Conservation (phyloP, 108 stramenopile species). For the Licmophora abbreviata region DNA sequence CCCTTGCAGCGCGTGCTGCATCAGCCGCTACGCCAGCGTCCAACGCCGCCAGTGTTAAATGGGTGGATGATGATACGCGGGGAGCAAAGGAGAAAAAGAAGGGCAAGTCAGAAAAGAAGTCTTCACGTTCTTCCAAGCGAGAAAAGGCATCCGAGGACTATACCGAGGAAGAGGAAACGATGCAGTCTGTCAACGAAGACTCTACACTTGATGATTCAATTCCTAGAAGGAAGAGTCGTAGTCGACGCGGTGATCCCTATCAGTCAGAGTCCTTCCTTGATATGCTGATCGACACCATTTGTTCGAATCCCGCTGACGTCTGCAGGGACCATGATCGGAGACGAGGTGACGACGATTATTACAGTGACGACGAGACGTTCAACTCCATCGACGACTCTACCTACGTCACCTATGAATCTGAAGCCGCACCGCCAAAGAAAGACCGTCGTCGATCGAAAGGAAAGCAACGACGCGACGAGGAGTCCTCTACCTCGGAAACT, state of each 20-base stretch:
- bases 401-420: conserved; percentile 62
- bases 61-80: conserved; percentile 47
- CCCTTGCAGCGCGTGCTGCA: conserved; percentile 20
- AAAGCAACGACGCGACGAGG: conserved; percentile 11
- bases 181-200: conserved; percentile 41
- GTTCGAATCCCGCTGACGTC: conserved; percentile 56
- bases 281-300: conserved; percentile 78
- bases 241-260: conserved; percentile 45
- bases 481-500: conserved; percentile 12
- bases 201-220: conserved; percentile 21
- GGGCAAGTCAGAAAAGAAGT: conserved; percentile 12
- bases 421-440: conserved; percentile 12
- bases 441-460: conserved; percentile 15
- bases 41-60: conserved; percentile 50
- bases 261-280: conserved; percentile 75
- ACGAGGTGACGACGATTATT: conserved; percentile 52
- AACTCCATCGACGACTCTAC: conserved; percentile 47
- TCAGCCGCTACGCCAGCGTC: conserved; percentile 2
- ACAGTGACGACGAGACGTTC: conserved; percentile 49
- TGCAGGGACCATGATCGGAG: conserved; percentile 45
- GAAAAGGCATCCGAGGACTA: conserved; percentile 6
- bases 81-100: conserved; percentile 16
- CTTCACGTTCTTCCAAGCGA: background rate
- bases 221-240: conserved; percentile 13
- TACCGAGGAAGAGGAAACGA: conserved; percentile 50